Base-by-base conservation (phyloP, 2,329 filamentous ascomycete genomes). In the Trichoderma koningiopsis region DNA sequence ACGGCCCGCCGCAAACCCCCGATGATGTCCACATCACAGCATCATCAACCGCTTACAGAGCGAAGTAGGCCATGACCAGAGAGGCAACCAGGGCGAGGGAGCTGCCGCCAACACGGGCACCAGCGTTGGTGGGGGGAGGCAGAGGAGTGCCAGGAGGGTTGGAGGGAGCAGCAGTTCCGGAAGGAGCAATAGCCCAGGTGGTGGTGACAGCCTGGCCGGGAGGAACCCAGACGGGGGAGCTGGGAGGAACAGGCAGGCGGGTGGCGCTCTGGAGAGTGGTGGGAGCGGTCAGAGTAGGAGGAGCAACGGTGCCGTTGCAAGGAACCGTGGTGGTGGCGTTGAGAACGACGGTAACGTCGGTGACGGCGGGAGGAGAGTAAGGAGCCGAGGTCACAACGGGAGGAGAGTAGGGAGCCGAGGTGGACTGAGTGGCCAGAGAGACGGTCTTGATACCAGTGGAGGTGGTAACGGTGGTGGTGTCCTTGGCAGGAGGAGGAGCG, bases 61-160 rank as follows among this genome's bases (percentile, higher is more conserved):
- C 82, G 62, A 85, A 71, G 71, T 79, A 71, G 70, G 82, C 82
- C 71, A 81, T 76, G 71, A 79, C 79, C 31, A 83, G 73, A 73
- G 79, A 81, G 72, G 76, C 81, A 68, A 83, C 60, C 29, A 81
- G 72, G 70, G 79, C 80, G 62, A 83, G 61, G 47, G 80, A 78
- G 72, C 78, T 80, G 33, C 78, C 79, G n/a, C 76, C 79, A 43
- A 79, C 71, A 69, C 76, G 78, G 68, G 73, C 73, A 70, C 74
- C 78, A 68, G 72, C 76, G 69, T 67, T 72, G 53, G 71, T 68
- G 70, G 67, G 70, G 74, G 71, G 29, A 71, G 72, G 67, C 72
- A 73, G n/a, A 70, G 77, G 72, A 64, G 72, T 71, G 70, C 73
- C 71, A 62, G 76, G 76, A 70, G 70, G 70, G 61, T 56, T 72